Evolutionary conservation across 805 yeast genomes (phyloP).

Genomic region (Ogataea methylovora): DNA sequence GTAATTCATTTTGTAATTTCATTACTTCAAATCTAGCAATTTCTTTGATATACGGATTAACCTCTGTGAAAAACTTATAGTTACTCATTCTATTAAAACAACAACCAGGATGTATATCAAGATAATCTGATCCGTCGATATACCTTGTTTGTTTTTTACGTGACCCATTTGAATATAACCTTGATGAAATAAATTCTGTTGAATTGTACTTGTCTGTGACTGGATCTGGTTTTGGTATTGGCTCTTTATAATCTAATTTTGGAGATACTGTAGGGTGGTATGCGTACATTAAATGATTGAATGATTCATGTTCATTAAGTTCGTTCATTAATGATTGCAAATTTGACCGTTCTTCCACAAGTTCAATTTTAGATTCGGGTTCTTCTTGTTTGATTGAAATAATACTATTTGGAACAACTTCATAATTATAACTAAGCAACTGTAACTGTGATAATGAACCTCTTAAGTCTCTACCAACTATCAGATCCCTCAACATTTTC

Average conservation of each 20-base stretch:
- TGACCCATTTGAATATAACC: conserved; percentile 15
- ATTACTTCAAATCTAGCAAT: conserved; percentile 21
- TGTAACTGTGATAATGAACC: conserved; percentile 23
- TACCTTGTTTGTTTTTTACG: conserved; percentile 12
- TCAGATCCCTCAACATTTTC: conserved; percentile 9
- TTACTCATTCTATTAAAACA: conserved; percentile 12
- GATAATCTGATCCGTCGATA: conserved; percentile 14
- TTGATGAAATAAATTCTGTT: conserved; percentile 21
- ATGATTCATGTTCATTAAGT: background rate
- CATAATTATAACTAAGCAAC: conserved; percentile 13
- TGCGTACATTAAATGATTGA: background rate
- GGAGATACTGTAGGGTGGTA: background rate
- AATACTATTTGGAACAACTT: too few relatives aligned
- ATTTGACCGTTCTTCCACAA: too few relatives aligned
- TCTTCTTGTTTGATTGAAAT: too few relatives aligned
- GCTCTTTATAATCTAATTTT: background rate
- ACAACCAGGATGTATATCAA: conserved; percentile 13
- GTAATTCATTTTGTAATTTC: conserved; percentile 3
- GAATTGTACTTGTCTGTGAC: too few relatives aligned
- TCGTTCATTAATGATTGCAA: too few relatives aligned
- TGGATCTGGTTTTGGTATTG: too few relatives aligned
- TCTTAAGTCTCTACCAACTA: conserved; percentile 15
- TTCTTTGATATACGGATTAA: conserved; percentile 19
- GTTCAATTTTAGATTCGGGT: too few relatives aligned
- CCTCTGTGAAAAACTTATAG: conserved; percentile 10